Evolutionary conservation across 73 alveolate species (phyloP).

Genomic region (Symbiodinium natans): DNA sequence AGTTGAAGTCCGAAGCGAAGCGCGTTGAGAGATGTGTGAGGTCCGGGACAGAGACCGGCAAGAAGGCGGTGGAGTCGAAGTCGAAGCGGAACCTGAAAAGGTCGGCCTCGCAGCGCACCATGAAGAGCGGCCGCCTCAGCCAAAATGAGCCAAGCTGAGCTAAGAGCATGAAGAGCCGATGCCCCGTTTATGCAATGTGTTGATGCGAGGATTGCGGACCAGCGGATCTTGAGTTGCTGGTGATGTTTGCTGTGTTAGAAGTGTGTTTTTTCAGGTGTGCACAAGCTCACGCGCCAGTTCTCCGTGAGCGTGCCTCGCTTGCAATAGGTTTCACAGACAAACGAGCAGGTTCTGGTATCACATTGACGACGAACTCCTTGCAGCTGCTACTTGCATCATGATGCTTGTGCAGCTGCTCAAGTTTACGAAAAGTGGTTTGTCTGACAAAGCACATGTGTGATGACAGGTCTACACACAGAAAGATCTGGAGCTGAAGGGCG

Average conservation of each 20-base stretch:
- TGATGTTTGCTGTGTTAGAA: no score
- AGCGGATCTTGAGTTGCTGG: no score
- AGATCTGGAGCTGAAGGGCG: constrained; percentile 64
- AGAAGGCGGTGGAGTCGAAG: neutral
- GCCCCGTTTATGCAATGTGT: no score
- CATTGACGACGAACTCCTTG: neutral
- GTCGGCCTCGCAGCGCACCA: no score
- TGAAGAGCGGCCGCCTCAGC: neutral
- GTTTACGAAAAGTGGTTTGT: neutral
- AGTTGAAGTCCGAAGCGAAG: neutral
- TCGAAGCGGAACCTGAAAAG: no score
- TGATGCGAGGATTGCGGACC: no score
- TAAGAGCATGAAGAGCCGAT: no score
- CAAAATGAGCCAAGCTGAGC: no score
- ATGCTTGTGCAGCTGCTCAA: neutral
- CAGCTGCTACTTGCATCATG: neutral
- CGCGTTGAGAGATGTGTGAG: neutral
- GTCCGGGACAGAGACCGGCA: constrained; percentile 13
- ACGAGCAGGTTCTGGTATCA: neutral
- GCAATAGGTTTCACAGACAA: neutral
- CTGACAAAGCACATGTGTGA: neutral
- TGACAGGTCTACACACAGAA: constrained; percentile 48
- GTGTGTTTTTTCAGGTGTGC: no score
- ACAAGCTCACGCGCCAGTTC: neutral
- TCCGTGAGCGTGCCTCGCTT: neutral